Conservation (phyloP, 768 basidiomycete genomes). For the Leccinum truebloodii region DNA sequence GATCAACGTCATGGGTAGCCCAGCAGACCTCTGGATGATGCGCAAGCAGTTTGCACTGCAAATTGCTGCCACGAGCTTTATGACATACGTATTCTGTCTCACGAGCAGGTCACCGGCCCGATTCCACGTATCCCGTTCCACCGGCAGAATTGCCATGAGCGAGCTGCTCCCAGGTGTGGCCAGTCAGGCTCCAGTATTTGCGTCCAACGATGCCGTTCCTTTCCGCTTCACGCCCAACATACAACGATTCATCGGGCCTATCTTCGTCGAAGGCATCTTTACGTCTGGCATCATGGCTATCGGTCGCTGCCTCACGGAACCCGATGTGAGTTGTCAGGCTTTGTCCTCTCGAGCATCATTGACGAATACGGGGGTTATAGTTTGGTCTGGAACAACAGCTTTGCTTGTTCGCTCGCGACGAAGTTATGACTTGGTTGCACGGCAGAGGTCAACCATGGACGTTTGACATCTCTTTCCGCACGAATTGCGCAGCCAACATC, state of each 20-base stretch:
- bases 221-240: slow-evolving; percentile 98
- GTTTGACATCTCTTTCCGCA: slow-evolving; percentile 60
- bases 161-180: slow-evolving; percentile 78
- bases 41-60: slow-evolving; percentile 96
- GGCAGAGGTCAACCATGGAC: slow-evolving; percentile 57
- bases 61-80: slow-evolving; percentile 84
- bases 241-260: slow-evolving; percentile 87
- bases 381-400: slow-evolving; percentile 93
- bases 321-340: slow-evolving; percentile 60
- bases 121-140: slow-evolving; percentile 87
- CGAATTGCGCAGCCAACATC: slow-evolving; percentile 55
- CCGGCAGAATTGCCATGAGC: slow-evolving; percentile 89
- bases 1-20: slow-evolving; percentile 77
- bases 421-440: slow-evolving; percentile 77
- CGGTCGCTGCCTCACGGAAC: slow-evolving; percentile 85
- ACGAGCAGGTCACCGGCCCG: slow-evolving; percentile 81
- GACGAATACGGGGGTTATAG: slow-evolving; percentile 38
- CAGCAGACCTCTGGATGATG: slow-evolving; percentile 93
- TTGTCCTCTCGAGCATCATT: neutral
- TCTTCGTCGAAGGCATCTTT: slow-evolving; percentile 87
- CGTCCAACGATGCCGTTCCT: slow-evolving; percentile 84
- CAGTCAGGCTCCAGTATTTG: slow-evolving; percentile 59
- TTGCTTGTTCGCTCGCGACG: slow-evolving; percentile 89
- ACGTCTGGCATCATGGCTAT: slow-evolving; percentile 89
- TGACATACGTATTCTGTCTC: slow-evolving; percentile 86